Percentiles rank a stretch among this genome's conserved stretches.
phyloP scores from a whole-genome alignment of 1,284 basidiomycete species.

The Schizopora paradoxa region DNA sequence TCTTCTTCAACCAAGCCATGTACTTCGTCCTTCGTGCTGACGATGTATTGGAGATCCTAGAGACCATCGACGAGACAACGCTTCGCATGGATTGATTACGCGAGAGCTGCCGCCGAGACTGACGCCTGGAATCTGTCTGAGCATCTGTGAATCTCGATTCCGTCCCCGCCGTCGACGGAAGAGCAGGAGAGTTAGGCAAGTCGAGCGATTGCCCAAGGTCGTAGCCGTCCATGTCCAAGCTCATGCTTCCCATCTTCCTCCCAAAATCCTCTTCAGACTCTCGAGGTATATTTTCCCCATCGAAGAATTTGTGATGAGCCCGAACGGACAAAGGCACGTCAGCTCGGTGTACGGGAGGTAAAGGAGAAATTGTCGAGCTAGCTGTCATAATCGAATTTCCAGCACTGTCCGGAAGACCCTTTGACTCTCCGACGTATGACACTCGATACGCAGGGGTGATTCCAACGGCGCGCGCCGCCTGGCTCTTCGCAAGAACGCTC shows the following conservation, averaged over 20 bases:
- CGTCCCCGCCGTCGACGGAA: conserved; percentile 26
- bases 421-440: conserved; percentile 2
- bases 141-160: background rate
- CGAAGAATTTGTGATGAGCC: background rate
- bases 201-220: too few species aligned
- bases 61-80: conserved; percentile 45
- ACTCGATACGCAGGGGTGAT: conserved; percentile 12
- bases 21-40: conserved; percentile 11
- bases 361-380: conserved; percentile 9
- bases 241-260: conserved; percentile 1
- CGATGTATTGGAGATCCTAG: conserved; percentile 33
- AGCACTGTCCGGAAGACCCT: background rate
- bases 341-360: conserved; percentile 14
- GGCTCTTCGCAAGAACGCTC: conserved; percentile 6
- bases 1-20: conserved; percentile 38
- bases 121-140: conserved; percentile 8
- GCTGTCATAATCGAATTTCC: conserved; percentile 10
- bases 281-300: background rate
- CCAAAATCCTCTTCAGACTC: conserved; percentile 13
- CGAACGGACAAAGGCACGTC: conserved; percentile 14
- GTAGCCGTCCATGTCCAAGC: conserved; percentile 4
- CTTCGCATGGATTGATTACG: conserved; percentile 38
- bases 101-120: conserved; percentile 29
- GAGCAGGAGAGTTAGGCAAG: conserved; percentile 22
- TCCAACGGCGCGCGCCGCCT: conserved; percentile 11